phyloP scores from a whole-genome alignment of 208 protist genomes.

The Trichomonas gallinae region DNA sequence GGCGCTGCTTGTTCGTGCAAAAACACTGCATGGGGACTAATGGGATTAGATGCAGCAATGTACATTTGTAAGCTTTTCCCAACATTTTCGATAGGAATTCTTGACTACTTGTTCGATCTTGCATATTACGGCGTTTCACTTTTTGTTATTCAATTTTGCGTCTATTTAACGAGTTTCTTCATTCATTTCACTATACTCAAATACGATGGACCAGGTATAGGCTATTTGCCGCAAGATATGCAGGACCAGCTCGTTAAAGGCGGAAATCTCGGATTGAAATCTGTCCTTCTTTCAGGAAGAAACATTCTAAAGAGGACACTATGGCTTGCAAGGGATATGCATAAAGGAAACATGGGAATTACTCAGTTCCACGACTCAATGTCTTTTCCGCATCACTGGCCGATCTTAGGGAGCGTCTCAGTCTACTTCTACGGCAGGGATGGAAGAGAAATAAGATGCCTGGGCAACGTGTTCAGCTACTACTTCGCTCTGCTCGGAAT shows the following conservation, averaged over 20 bases:
- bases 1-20: background rate
- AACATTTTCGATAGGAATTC: background rate
- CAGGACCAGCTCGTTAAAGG: background rate
- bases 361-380: conserved; percentile 3
- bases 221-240: background rate
- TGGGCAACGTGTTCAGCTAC: background rate
- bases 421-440: background rate
- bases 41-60: background rate
- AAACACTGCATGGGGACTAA: background rate
- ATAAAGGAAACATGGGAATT: conserved; percentile 3
- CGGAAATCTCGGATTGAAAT: background rate
- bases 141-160: background rate
- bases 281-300: background rate
- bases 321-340: background rate
- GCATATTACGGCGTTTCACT: background rate
- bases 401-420: background rate
- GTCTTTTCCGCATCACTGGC: background rate
- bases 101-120: background rate
- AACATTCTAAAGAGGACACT: background rate
- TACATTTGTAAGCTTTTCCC: background rate
- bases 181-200: background rate
- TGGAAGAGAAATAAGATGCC: background rate
- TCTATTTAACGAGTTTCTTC: background rate
- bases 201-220: background rate
- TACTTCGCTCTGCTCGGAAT: background rate